phyloP scores from a whole-genome alignment of 768 basidiomycete genomes.

The Pleurotus tuoliensis region DNA sequence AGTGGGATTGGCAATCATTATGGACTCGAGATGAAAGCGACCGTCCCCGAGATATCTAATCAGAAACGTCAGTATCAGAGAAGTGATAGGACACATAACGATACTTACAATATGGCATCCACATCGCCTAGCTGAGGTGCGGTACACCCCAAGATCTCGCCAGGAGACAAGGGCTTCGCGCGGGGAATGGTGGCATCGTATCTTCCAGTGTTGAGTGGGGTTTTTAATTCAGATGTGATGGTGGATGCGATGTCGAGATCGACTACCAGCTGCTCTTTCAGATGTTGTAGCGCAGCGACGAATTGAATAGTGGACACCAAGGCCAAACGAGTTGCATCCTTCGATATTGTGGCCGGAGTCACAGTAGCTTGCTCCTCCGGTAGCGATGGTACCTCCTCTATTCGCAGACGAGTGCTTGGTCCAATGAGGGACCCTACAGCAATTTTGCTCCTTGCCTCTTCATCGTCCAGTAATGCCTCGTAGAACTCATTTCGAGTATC shows the following conservation, averaged over 20 bases:
- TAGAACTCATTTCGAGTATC: slow-evolving; percentile 65
- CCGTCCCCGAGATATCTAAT: slow-evolving; percentile 94
- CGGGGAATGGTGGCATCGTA: slow-evolving; percentile 80
- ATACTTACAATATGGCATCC: slow-evolving; percentile 86
- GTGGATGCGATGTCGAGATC: slow-evolving; percentile 21
- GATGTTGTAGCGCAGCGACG: slow-evolving; percentile 83
- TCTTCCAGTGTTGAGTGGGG: slow-evolving; percentile 49
- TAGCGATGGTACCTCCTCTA: slow-evolving; percentile 40
- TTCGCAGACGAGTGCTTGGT: slow-evolving; percentile 52
- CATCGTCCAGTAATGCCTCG: slow-evolving; percentile 56
- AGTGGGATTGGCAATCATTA: slow-evolving; percentile 98
- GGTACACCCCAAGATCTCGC: slow-evolving; percentile 96
- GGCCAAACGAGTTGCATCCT: slow-evolving; percentile 66
- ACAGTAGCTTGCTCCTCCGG: background rate
- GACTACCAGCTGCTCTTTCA: slow-evolving; percentile 71
- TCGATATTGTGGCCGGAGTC: background rate
- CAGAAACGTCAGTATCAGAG: slow-evolving; percentile 4
- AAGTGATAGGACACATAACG: slow-evolving; percentile 4
- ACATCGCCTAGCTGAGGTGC: slow-evolving; percentile 75
- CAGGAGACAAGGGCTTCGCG: slow-evolving; percentile 90
- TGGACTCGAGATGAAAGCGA: slow-evolving; percentile 95
- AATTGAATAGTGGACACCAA: slow-evolving; percentile 98
- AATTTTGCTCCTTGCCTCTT: slow-evolving; percentile 39
- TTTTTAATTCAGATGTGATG: slow-evolving; percentile 1
- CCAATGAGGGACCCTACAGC: slow-evolving; percentile 44